Base-by-base conservation (phyloP, 2,329 filamentous ascomycete genomes). In the Fusarium chlamydosporum region DNA sequence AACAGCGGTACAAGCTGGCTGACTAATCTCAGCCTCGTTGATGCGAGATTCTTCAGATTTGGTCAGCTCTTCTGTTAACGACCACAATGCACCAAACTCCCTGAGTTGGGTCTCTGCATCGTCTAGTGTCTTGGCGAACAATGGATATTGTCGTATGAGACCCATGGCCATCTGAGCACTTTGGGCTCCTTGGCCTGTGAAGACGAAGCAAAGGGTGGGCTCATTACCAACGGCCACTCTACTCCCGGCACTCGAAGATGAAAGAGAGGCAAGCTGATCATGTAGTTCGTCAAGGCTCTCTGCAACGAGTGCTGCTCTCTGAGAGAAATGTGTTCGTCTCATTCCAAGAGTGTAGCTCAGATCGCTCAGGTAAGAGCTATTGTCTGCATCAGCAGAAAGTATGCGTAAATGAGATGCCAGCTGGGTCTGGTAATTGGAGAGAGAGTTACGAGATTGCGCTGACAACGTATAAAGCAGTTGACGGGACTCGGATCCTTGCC, bases 181-280 rank as follows among this genome's bases (percentile, higher is more conserved):
- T 50, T 50, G 46, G 12, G 46, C 46, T 26, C 46, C 46, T 27
- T 50, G 46, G 5, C 46, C 46, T 5, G 46, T 50, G 23, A 50
- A 50, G 6, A 50, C 33, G 7, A 27, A 27, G 15, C 41, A 43
- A 18, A 43, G 41, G 7, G 6, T 29, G n/a, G 41, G 41, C n/a
- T 43, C 23, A 23, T 23, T 23, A 23, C 23, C 23, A 23, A 5
- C 23, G 23, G 23, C 23, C 23, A 23, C 23, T 23, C 23, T 23
- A 23, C 23, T 23, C 23, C 23, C 23, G 23, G 23, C 23, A 23
- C 23, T 23, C 23, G 23, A 23, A 23, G 23, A 23, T 23, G 23
- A 5, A 23, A 23, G 23, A 35, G 33, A 35, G 12, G 8, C 10
- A 9, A 50, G 33, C 16, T 50, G 23, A 7, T 27, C 16, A 8